phyloP scores from a whole-genome alignment of 257 asterid genomes.

The Solanum tacnaense region DNA sequence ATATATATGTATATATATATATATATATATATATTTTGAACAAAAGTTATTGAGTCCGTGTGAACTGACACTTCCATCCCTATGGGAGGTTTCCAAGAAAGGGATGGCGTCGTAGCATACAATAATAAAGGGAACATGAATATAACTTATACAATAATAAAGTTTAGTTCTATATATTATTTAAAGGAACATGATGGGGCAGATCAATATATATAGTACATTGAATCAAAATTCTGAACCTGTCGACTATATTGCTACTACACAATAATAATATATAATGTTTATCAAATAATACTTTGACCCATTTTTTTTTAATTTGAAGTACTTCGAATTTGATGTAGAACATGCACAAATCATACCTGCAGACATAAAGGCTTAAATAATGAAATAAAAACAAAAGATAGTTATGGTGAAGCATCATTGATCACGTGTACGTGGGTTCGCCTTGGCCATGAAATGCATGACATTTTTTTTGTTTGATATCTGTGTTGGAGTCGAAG shows the following conservation, averaged over 20 bases:
- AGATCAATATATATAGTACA: neutral
- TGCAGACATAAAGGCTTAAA: neutral
- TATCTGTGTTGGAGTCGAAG: too few species aligned
- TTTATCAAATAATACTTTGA: neutral
- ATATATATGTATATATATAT: too few species aligned
- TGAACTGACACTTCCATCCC: too few species aligned
- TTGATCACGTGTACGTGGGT: neutral
- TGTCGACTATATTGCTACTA: neutral
- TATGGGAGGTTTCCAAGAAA: too few species aligned
- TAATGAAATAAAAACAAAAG: neutral
- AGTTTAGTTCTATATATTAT: neutral
- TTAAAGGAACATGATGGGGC: neutral
- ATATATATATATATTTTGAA: too few species aligned
- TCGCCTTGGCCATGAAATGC: neutral
- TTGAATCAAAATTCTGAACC: neutral
- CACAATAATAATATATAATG: neutral
- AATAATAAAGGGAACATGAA: neutral
- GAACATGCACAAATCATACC: neutral
- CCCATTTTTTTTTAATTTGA: neutral
- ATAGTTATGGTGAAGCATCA: neutral
- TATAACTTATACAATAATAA: neutral
- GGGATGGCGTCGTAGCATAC: too few species aligned
- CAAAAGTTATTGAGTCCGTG: rapidly evolving
- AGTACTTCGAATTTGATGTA: neutral
- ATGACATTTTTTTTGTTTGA: too few species aligned